phyloP scores from a whole-genome alignment of 352 stramenopile genomes.

The Globisporangium echinulatum region DNA sequence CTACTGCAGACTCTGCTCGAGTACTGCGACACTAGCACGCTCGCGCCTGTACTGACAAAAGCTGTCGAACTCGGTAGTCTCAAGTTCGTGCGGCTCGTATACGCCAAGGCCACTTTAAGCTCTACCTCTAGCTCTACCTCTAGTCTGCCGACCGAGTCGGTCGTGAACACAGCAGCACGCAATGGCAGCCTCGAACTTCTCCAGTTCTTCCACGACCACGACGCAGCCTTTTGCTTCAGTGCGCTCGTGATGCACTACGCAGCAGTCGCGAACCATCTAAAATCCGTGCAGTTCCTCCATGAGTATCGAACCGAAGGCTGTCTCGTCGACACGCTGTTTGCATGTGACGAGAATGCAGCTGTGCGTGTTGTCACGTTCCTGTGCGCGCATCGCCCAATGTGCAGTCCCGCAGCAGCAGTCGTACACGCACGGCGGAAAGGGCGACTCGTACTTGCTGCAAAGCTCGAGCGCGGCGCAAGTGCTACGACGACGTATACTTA shows the following conservation, averaged over 20 bases:
- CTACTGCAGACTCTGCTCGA: background rate
- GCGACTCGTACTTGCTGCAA: background rate
- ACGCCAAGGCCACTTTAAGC: too few relatives aligned
- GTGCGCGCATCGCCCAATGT: background rate
- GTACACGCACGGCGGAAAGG: background rate
- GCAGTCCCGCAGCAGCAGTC: background rate
- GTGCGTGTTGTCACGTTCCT: background rate
- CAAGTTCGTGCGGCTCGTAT: background rate
- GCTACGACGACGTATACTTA: background rate
- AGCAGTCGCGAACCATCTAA: background rate
- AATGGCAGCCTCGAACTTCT: background rate
- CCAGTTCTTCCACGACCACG: conserved; percentile 6
- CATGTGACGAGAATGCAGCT: background rate
- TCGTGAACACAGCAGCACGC: too few relatives aligned
- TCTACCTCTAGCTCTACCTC: too few relatives aligned
- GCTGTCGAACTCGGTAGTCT: background rate
- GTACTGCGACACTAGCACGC: background rate
- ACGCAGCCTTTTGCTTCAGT: background rate
- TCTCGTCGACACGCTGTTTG: conserved; percentile 3
- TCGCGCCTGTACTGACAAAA: background rate
- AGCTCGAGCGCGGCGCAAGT: background rate
- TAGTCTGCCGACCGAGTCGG: too few relatives aligned
- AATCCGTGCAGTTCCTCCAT: conserved; percentile 7
- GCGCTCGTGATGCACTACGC: conserved; percentile 2
- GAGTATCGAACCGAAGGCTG: conserved; percentile 6